phyloP scores from a whole-genome alignment of 257 asterid species.

The Plectranthus barbatus region DNA sequence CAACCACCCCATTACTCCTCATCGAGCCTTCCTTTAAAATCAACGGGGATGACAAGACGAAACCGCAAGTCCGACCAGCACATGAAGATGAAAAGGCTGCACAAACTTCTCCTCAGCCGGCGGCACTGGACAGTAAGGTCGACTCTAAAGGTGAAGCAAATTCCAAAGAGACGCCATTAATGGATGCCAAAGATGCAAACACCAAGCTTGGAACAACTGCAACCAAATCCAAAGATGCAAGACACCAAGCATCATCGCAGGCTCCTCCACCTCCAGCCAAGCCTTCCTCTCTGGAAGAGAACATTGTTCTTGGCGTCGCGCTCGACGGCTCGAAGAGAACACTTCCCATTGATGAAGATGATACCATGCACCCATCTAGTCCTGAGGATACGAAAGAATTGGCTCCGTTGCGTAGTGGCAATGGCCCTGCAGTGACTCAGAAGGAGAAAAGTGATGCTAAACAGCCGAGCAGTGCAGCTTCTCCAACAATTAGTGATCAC shows the following conservation, averaged over 20 bases:
- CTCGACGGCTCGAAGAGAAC: slow-evolving; percentile 87
- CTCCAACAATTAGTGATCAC: slow-evolving; percentile 23
- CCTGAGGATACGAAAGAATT: slow-evolving; percentile 42
- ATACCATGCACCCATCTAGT: slow-evolving; percentile 21
- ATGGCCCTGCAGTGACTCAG: slow-evolving; percentile 21
- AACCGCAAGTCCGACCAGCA: slow-evolving; percentile 40
- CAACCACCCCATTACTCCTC: slow-evolving; percentile 43
- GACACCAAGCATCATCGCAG: slow-evolving; percentile 22
- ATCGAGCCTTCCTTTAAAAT: slow-evolving; percentile 71
- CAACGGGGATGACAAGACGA: slow-evolving; percentile 58
- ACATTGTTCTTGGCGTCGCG: slow-evolving; percentile 89
- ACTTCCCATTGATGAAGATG: slow-evolving; percentile 86
- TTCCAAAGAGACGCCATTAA: slow-evolving; percentile 24
- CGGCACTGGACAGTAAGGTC: slow-evolving; percentile 26
- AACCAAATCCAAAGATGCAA: slow-evolving; percentile 44
- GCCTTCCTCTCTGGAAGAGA: slow-evolving; percentile 66
- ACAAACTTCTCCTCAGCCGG: slow-evolving; percentile 24
- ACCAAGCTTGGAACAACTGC: slow-evolving; percentile 26
- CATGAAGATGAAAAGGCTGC: slow-evolving; percentile 46
- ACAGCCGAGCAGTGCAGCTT: slow-evolving; percentile 18
- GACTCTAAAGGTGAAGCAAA: slow-evolving; percentile 33
- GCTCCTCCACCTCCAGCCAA: slow-evolving; percentile 34
- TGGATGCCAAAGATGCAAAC: slow-evolving; percentile 37
- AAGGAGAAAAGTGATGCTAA: slow-evolving; percentile 42
- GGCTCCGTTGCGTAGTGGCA: slow-evolving; percentile 40